Percentiles rank a stretch among this genome's conserved stretches.
Evolutionary conservation across 345 rosid genomes (phyloP).

Genomic region (Schrenkiella parvula): DNA sequence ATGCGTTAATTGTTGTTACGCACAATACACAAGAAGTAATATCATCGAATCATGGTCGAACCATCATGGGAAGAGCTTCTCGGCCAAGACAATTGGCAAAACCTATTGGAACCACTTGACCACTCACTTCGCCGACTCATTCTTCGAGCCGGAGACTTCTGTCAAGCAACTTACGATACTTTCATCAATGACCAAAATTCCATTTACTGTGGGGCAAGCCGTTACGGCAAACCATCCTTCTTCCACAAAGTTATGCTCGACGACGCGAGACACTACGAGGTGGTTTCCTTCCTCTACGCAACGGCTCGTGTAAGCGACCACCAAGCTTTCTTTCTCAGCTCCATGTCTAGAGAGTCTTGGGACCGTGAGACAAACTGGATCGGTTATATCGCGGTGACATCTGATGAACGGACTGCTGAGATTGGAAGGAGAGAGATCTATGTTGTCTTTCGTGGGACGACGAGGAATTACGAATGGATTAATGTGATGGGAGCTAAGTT

Average conservation of each 20-base stretch:
- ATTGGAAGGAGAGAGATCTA: conserved; percentile 74
- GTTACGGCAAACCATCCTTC: conserved; percentile 64
- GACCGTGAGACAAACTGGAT: conserved; percentile 95
- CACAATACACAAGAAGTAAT: conserved; percentile 11
- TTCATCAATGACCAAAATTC: conserved; percentile 83
- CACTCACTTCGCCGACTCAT: conserved; percentile 57
- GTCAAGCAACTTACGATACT: conserved; percentile 87
- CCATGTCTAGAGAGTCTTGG: conserved; percentile 74
- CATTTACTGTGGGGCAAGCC: conserved; percentile 68
- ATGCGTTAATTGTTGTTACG: not conserved
- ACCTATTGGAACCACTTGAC: conserved; percentile 67
- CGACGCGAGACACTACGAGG: conserved; percentile 44
- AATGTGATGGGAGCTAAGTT: conserved; percentile 58
- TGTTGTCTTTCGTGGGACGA: conserved; percentile 73
- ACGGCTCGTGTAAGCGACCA: conserved; percentile 62
- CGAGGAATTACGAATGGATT: conserved; percentile 78
- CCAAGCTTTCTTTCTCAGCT: conserved; percentile 60
- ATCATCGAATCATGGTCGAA: conserved; percentile 25
- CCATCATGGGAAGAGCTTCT: conserved; percentile 60
- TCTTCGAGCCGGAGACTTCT: conserved; percentile 81
- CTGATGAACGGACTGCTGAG: conserved; percentile 44
- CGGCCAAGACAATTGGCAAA: conserved; percentile 60
- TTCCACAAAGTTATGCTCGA: conserved; percentile 67
- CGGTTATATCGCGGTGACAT: conserved; percentile 67
- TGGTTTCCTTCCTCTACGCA: conserved; percentile 55